Percentiles rank a stretch among this genome's conserved stretches.
Evolutionary conservation across 345 rosid species (phyloP).

Genomic region (Eucalyptus erythrocorys): DNA sequence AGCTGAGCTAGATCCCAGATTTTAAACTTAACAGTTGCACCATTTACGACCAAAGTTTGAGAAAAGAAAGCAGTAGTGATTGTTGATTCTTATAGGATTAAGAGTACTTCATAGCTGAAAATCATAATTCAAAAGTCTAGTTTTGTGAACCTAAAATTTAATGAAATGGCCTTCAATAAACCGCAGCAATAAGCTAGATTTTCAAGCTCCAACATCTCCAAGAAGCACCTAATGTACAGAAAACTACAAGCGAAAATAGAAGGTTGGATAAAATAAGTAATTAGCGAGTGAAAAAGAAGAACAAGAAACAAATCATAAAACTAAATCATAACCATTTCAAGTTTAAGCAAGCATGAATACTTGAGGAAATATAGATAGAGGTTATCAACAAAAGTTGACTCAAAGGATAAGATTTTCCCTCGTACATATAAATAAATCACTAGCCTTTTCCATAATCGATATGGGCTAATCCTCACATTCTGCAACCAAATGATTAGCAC

Average conservation of each 20-base stretch:
- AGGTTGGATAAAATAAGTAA: background rate
- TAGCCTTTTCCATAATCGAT: too few species aligned
- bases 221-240: constrained; percentile 66
- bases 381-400: too few species aligned
- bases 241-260: background rate
- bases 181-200: constrained; percentile 77
- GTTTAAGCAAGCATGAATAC: too few species aligned
- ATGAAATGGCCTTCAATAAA: constrained; percentile 82
- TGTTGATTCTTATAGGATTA: constrained; percentile 67
- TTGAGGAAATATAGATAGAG: too few species aligned
- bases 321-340: background rate
- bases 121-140: background rate
- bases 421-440: too few species aligned
- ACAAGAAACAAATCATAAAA: background rate
- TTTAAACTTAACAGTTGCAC: constrained; percentile 88
- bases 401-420: fast-evolving
- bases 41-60: constrained; percentile 80
- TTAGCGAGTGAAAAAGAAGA: too few species aligned
- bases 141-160: constrained; percentile 59
- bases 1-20: constrained; percentile 67
- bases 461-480: background rate
- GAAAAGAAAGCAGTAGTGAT: constrained; percentile 89
- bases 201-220: constrained; percentile 94
- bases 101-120: background rate
- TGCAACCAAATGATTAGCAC: background rate